phyloP scores from a whole-genome alignment of 2,329 filamentous ascomycete species.

The Diaporthe ilicicola region DNA sequence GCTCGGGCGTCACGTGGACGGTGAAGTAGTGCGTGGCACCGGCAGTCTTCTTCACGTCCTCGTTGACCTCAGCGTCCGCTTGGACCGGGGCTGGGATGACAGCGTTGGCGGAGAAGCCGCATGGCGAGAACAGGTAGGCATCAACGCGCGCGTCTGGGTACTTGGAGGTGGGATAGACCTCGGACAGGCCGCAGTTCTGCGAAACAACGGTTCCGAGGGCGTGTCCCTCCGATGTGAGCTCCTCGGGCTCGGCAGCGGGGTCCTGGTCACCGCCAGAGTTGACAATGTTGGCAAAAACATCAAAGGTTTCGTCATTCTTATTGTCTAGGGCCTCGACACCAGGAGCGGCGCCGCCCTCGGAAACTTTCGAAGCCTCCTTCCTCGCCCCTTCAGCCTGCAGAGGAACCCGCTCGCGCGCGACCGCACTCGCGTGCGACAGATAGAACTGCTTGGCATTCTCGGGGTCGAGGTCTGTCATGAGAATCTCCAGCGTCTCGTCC shows the following conservation, averaged over 20 bases:
- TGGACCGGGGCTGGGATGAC: conserved; percentile 82
- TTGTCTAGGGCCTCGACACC: conserved; percentile 34
- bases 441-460: conserved; percentile 78
- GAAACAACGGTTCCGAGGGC: conserved; percentile 92
- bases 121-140: conserved; percentile 95
- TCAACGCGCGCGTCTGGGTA: conserved; percentile 95
- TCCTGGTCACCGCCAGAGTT: conserved; percentile 62
- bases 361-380: conserved; percentile 63
- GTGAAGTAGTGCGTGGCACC: conserved; percentile 87
- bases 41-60: conserved; percentile 49
- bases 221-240: conserved; percentile 91
- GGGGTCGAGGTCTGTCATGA: conserved; percentile 76
- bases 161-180: conserved; percentile 84
- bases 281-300: conserved; percentile 79
- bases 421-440: conserved; percentile 79
- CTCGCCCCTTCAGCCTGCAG: conserved; percentile 72
- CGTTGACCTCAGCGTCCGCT: conserved; percentile 49
- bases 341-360: conserved; percentile 47
- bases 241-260: conserved; percentile 71
- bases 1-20: conserved; percentile 96
- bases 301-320: conserved; percentile 67
- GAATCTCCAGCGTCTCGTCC: conserved; percentile 80
- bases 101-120: conserved; percentile 96
- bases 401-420: conserved; percentile 83
- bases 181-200: conserved; percentile 85